Conservation (phyloP, 2,329 filamentous ascomycete species). For the Colletotrichum liaoningense region DNA sequence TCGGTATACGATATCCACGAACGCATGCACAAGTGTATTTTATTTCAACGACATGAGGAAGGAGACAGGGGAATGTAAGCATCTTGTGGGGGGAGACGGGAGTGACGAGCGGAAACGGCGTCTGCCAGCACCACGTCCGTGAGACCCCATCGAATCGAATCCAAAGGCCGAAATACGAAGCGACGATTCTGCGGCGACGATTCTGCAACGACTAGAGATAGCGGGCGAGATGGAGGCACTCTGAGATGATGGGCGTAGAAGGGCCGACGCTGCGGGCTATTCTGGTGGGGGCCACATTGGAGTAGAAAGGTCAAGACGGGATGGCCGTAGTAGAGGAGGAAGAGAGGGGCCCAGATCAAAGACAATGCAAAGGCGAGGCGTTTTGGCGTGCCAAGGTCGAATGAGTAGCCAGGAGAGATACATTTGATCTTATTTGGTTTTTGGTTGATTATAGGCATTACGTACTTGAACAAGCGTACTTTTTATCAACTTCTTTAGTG, state of each 20-base stretch:
- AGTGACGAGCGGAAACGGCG: neutral
- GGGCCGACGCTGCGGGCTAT: no score
- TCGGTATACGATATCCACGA: conserved; percentile 31
- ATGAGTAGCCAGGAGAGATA: neutral
- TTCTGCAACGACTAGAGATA: neutral
- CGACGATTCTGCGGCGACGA: neutral
- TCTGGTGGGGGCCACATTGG: no score
- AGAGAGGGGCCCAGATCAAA: neutral
- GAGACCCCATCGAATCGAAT: neutral
- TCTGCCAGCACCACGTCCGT: neutral
- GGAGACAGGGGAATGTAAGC: neutral
- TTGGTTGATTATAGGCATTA: no score
- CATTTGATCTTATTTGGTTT: no score
- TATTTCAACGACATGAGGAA: neutral
- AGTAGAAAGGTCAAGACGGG: no score
- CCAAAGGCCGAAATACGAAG: neutral
- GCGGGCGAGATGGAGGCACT: neutral
- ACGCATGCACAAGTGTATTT: conserved; percentile 12
- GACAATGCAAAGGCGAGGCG: conserved; percentile 17
- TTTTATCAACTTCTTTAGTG: no score
- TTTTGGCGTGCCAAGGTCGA: conserved; percentile 18
- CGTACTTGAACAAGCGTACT: no score
- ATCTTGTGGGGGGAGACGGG: neutral
- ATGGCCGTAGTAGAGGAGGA: neutral
- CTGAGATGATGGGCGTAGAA: no score